Conservation (phyloP, 2,329 filamentous ascomycete species). For the Chaetomium sp. region DNA sequence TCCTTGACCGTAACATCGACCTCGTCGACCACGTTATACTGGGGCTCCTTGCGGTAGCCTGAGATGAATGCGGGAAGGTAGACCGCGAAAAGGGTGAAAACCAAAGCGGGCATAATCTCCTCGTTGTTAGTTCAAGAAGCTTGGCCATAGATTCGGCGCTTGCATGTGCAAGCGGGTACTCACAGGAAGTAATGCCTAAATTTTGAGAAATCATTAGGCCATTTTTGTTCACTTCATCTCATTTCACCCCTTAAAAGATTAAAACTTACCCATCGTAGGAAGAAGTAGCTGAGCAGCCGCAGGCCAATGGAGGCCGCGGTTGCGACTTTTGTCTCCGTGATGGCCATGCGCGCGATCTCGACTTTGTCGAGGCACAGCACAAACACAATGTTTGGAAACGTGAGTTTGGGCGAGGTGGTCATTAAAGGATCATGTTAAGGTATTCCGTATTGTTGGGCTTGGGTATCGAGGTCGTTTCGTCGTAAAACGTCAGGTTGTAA, state of each 20-base stretch:
- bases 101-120: constrained; percentile 28
- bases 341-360: constrained; percentile 23
- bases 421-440: too few species aligned
- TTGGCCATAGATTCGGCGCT: too few species aligned
- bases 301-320: constrained; percentile 44
- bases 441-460: too few species aligned
- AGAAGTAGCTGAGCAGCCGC: constrained; percentile 47
- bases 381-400: not conserved
- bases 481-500: too few species aligned
- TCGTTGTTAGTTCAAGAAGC: constrained; percentile 6
- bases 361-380: not conserved
- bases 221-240: too few species aligned
- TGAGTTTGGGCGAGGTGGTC: not conserved
- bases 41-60: constrained; percentile 50
- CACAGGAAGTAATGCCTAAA: constrained; percentile 33
- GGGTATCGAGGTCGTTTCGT: too few species aligned
- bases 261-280: constrained; percentile 54
- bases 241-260: too few species aligned
- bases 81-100: constrained; percentile 58
- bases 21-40: constrained; percentile 54
- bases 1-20: constrained; percentile 51
- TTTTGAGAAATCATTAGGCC: too few species aligned
- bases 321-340: constrained; percentile 29
- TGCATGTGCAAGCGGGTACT: constrained; percentile 10
- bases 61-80: constrained; percentile 59